A percentile compares a stretch with the other conserved stretches of the same genome.
Evolutionary conservation across 2,329 filamentous ascomycete species (phyloP).

Genomic region (Colletotrichum tropicicola): DNA sequence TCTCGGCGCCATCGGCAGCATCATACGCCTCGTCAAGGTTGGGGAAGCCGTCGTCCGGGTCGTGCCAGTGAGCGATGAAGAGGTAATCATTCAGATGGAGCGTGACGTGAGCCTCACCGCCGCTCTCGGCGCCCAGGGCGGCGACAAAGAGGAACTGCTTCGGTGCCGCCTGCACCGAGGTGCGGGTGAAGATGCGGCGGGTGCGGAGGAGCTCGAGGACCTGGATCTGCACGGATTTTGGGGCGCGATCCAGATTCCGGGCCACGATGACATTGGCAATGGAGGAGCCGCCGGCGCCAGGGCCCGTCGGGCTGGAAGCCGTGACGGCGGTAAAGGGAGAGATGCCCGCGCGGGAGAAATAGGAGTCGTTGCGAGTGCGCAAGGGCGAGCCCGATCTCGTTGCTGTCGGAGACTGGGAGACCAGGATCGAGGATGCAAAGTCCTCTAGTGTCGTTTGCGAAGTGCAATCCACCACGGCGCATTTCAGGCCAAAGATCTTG

Average conservation of each 20-base stretch:
- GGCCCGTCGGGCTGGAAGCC: conserved; percentile 30
- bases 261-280: conserved; percentile 88
- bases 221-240: conserved; percentile 84
- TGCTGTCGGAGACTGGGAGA: conserved; percentile 41
- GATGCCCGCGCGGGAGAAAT: conserved; percentile 34
- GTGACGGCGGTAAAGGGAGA: conserved; percentile 40
- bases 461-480: conserved; percentile 77
- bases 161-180: conserved; percentile 77
- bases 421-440: conserved; percentile 77
- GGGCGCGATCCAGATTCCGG: conserved; percentile 78
- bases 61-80: conserved; percentile 88
- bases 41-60: conserved; percentile 74
- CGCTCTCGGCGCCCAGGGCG: conserved; percentile 63
- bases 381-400: conserved; percentile 37
- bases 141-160: conserved; percentile 84
- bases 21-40: conserved; percentile 73
- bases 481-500: conserved; percentile 77
- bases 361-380: conserved; percentile 31
- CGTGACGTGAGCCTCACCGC: conserved; percentile 59
- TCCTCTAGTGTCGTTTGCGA: conserved; percentile 80
- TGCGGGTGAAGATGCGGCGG: conserved; percentile 79
- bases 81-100: conserved; percentile 81
- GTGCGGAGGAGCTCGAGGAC: conserved; percentile 80
- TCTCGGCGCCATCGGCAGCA: conserved; percentile 41
- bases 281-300: conserved; percentile 36